Base-by-base conservation (phyloP, 164 flowering plant species). In the Annona cherimola region DNA sequence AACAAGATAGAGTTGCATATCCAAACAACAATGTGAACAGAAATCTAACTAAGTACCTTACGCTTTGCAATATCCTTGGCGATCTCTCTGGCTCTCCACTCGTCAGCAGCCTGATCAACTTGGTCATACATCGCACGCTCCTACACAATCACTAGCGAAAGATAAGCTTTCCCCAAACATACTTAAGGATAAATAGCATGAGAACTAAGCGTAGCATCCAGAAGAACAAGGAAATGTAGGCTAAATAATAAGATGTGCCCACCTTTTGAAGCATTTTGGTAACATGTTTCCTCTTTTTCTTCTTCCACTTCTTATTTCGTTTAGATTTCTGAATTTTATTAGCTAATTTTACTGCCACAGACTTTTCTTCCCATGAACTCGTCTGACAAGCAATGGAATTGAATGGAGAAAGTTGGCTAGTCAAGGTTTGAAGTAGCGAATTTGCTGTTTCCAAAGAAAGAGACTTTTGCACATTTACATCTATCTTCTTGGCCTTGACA, bases 61-160 rank as follows among this genome's bases (percentile, higher is more conserved):
- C 84, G 86, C 43, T 79, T 84, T 43, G 98, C 93, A 79, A 89
- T 90, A 79, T 93, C 94, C 82, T 95, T 93, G 67, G 99, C 97
- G 64, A 93, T 91, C 84, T 91, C 93, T 78, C 87, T 86, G 46
- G 94, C 92, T 79, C 98, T 91, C 99, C 98, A 93, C 75, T 91
- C 99, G 86, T 95, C 94, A 71, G 98, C 99, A 76, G 84, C 92
- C 73, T 77, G 83, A 82, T 91, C 92, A 73, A 82, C 89, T 82
- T 83, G 79, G 42, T 91, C 93, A 78, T 88, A 95, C 64, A 60
- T 76, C 76, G 86, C 91, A 66, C 73, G 85, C 77, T 91, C 96
- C 98, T 93, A 76, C 67, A 71, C 69, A 40, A 42, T 46, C 63
- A 81, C 43, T 14, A 67, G 41, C 45, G 8, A 64, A 64, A 41